Base-by-base conservation (phyloP, 1,284 basidiomycete species). In the Cryptococcus sp. region DNA sequence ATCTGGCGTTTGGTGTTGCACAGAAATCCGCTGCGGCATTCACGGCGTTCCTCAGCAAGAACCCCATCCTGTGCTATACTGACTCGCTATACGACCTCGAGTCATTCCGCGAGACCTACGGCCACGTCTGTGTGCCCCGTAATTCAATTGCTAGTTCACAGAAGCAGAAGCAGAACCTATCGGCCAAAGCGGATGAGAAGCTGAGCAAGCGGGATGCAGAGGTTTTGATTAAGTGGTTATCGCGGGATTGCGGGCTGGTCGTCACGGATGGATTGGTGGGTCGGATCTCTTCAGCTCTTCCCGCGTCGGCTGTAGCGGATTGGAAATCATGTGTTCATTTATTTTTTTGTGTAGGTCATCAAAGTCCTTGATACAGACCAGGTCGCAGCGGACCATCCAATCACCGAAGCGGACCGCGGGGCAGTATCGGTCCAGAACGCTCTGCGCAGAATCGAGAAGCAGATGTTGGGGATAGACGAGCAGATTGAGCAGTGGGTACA, bases 201-300 rank as follows among this genome's bases (percentile, higher is more conserved):
- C 57, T 71, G 47, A 67, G 64, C 41, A 56, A 56, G 47, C 57
- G 52, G 6, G 76, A 98, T 73, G 74, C 85, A 13, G 84, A 83
- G 55, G 83, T 94, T 2, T 72, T 96, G 35, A 58, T 95, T 27
- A 88, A 82, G 74, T 91, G 87, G 75, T 79, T 98, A 41, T 84
- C 88, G 67, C 83, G 94, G 49, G 94, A 98, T 72, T 83, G 82
- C 66, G 80, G 79, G 5, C 81, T 84, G 0, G 64, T 93, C 4
- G 80, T 88, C 0, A 78, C 85, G 11, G 84, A 89, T 53, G 82
- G 85, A 59, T 85, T 87, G 55, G 90, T 91, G 62, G 65, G 85
- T 69, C 47, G 19, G 50, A 49, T 45, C 50, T 42, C 50, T 7
- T 16, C 13, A 42, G n/a, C 3, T 20, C 2, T 5, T 53, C 22